Evolutionary conservation across 768 basidiomycete species (phyloP).

Genomic region (Lactifluus hygrophoroides): DNA sequence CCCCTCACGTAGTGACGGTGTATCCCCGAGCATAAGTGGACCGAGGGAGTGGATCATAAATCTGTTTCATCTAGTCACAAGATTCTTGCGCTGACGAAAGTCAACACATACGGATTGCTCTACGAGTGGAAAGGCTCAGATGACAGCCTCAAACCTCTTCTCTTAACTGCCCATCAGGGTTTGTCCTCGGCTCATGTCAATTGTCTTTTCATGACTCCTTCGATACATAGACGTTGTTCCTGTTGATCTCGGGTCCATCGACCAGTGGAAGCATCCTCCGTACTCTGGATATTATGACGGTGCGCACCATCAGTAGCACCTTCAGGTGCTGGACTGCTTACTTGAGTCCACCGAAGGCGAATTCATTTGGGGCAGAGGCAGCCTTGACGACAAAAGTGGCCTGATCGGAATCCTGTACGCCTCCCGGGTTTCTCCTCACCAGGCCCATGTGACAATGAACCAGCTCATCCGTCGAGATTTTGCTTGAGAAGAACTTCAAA

Average conservation of each 20-base stretch:
- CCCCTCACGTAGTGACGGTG: slow-evolving; percentile 43
- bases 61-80: slow-evolving; percentile 32
- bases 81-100: slow-evolving; percentile 41
- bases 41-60: no score
- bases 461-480: slow-evolving; percentile 32
- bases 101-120: slow-evolving; percentile 56
- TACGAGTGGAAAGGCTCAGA: slow-evolving; percentile 52
- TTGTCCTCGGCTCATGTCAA: slow-evolving; percentile 20
- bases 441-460: neutral
- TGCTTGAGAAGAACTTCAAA: slow-evolving; percentile 32
- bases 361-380: slow-evolving; percentile 30
- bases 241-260: slow-evolving; percentile 45
- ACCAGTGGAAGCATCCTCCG: slow-evolving; percentile 52
- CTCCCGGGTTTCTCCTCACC: neutral
- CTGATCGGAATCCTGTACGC: slow-evolving; percentile 28
- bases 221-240: slow-evolving; percentile 54
- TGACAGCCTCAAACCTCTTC: slow-evolving; percentile 42
- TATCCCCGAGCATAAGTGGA: no score
- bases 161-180: slow-evolving; percentile 49
- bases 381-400: slow-evolving; percentile 30
- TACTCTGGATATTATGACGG: slow-evolving; percentile 59
- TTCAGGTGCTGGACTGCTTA: neutral
- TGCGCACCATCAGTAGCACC: slow-evolving; percentile 9
- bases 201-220: neutral
- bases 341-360: slow-evolving; percentile 18